A percentile compares a stretch with the other conserved stretches of the same genome.
phyloP scores from a whole-genome alignment of 1,139 yeast species.

The Geotrichum fermentans region DNA sequence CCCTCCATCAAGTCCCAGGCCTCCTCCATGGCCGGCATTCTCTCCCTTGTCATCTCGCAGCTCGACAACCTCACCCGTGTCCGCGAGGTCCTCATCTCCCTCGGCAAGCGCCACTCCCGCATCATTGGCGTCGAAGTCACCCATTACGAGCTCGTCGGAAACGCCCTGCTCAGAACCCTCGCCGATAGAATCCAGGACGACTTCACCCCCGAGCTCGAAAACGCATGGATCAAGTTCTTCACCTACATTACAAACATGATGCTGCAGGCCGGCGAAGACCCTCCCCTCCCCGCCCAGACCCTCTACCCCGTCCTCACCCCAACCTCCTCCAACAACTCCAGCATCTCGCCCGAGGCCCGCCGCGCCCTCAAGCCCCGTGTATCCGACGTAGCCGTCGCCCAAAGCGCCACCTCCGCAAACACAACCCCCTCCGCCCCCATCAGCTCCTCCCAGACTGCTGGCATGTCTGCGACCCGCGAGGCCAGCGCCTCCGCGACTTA shows the following conservation, averaged over 20 bases:
- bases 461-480: not conserved
- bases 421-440: not conserved
- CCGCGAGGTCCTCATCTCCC: constrained; percentile 55
- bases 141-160: constrained; percentile 74
- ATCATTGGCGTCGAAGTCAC: constrained; percentile 69
- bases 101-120: constrained; percentile 74
- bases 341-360: constrained; percentile 15
- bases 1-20: constrained; percentile 71
- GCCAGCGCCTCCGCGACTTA: not conserved
- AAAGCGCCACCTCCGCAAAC: not conserved
- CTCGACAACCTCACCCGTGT: constrained; percentile 44
- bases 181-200: constrained; percentile 57
- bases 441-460: not conserved
- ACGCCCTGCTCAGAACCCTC: constrained; percentile 68
- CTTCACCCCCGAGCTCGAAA: constrained; percentile 48
- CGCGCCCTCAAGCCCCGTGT: constrained; percentile 22
- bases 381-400: constrained; percentile 3
- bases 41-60: constrained; percentile 54
- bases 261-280: constrained; percentile 63
- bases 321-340: constrained; percentile 17
- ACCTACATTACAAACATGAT: constrained; percentile 58
- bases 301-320: constrained; percentile 24
- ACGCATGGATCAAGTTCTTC: constrained; percentile 63
- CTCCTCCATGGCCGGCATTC: constrained; percentile 73
- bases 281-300: constrained; percentile 35